A percentile compares a stretch with the other conserved stretches of the same genome.
Evolutionary conservation across 768 basidiomycete genomes (phyloP).

Genomic region (Leccinellum rugosiceps): DNA sequence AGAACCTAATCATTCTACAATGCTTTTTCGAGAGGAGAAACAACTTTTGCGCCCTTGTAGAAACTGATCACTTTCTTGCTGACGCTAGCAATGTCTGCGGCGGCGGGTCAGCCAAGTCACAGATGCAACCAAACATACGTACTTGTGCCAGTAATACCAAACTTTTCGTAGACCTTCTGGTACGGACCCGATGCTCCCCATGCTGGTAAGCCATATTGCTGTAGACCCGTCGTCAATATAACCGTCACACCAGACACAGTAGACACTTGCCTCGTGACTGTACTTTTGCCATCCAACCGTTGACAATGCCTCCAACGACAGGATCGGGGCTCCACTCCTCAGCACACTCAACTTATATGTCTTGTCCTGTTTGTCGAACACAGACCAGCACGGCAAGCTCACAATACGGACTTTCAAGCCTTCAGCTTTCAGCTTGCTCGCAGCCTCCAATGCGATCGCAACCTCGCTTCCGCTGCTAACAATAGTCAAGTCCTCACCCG

Average conservation of each 20-base stretch:
- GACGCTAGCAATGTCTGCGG: slow-evolving; percentile 67
- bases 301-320: slow-evolving; percentile 83
- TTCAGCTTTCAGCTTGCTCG: slow-evolving; percentile 68
- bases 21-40: slow-evolving; percentile 80
- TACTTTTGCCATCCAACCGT: slow-evolving; percentile 88
- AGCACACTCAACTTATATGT: slow-evolving; percentile 83
- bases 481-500: slow-evolving; percentile 78
- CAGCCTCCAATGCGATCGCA: slow-evolving; percentile 82
- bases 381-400: slow-evolving; percentile 85
- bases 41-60: slow-evolving; percentile 72
- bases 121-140: slow-evolving; percentile 27
- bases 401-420: slow-evolving; percentile 82
- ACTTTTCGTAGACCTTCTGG: slow-evolving; percentile 87
- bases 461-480: slow-evolving; percentile 91
- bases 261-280: slow-evolving; percentile 66
- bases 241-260: neutral
- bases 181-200: slow-evolving; percentile 94
- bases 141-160: slow-evolving; percentile 78
- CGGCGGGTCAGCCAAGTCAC: slow-evolving; percentile 7
- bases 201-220: slow-evolving; percentile 68
- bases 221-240: slow-evolving; percentile 4
- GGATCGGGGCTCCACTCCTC: slow-evolving; percentile 83
- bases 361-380: slow-evolving; percentile 78
- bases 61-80: slow-evolving; percentile 85
- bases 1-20: slow-evolving; percentile 33